Evolutionary conservation across 495 filamentous ascomycete species (phyloP).

Genomic region (Aspergillus kassunensis): DNA sequence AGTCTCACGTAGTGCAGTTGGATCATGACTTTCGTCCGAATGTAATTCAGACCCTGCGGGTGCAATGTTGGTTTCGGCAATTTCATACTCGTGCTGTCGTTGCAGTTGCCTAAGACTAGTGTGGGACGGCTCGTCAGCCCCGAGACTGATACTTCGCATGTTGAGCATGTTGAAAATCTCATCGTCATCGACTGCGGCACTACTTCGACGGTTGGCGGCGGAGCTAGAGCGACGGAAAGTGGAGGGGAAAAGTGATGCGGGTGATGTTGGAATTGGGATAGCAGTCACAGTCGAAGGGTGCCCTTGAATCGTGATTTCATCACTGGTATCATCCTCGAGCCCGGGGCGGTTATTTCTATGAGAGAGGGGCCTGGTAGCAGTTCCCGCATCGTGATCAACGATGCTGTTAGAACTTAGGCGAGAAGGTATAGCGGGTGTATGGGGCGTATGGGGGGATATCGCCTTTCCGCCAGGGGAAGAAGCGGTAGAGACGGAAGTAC

Average conservation of each 20-base stretch:
- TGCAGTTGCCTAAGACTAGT: slow-evolving; percentile 54
- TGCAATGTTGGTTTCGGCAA: slow-evolving; percentile 18
- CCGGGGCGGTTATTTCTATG: slow-evolving; percentile 34
- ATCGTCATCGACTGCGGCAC: slow-evolving; percentile 51
- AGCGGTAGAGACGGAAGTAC: slow-evolving; percentile 75
- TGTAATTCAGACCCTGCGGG: slow-evolving; percentile 27
- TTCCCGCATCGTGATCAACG: slow-evolving; percentile 51
- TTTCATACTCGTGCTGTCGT: slow-evolving; percentile 42
- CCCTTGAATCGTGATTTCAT: slow-evolving; percentile 40
- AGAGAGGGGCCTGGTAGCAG: slow-evolving; percentile 20
- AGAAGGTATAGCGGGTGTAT: slow-evolving; percentile 88
- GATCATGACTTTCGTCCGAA: slow-evolving; percentile 25
- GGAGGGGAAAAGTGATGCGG: slow-evolving; percentile 60
- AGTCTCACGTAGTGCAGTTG: slow-evolving; percentile 41
- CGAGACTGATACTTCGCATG: slow-evolving; percentile 73
- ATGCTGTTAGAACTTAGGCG: slow-evolving; percentile 85
- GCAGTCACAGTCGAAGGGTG: slow-evolving; percentile 54
- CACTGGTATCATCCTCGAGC: slow-evolving; percentile 33
- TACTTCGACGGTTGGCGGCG: slow-evolving; percentile 64
- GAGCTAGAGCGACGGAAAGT: slow-evolving; percentile 70
- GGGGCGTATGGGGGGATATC: slow-evolving; percentile 88
- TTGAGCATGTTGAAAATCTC: slow-evolving; percentile 64
- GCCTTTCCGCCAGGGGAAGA: slow-evolving; percentile 84
- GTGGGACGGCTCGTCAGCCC: slow-evolving; percentile 61
- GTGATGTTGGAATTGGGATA: slow-evolving; percentile 81